Conservation (phyloP, 2,329 filamentous ascomycete species). For the Cercospora canescens region DNA sequence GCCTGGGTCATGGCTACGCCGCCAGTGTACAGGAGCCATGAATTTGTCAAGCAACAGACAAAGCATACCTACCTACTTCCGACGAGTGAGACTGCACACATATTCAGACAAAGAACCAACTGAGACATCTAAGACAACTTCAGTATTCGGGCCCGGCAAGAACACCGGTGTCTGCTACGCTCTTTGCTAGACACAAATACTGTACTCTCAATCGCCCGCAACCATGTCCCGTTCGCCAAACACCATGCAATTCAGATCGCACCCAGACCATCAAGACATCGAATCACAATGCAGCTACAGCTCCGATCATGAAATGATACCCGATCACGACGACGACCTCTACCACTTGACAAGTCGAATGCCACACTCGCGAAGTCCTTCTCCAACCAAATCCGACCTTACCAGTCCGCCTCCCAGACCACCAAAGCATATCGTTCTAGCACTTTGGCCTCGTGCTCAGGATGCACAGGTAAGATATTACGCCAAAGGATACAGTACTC, state of each 20-base stretch:
- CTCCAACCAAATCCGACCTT: background rate
- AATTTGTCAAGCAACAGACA: background rate
- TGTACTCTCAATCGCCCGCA: background rate
- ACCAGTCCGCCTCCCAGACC: constrained; percentile 4
- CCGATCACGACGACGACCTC: background rate
- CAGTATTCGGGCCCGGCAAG: background rate
- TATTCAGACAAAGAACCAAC: background rate
- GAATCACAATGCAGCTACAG: constrained; percentile 2
- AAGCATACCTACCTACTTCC: background rate
- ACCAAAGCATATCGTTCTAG: constrained; percentile 29
- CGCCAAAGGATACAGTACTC: constrained; percentile 27
- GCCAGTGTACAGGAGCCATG: background rate
- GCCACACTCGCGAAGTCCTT: background rate
- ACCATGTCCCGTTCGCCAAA: background rate
- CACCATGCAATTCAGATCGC: background rate
- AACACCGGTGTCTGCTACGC: background rate
- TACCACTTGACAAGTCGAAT: background rate
- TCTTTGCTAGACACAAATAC: background rate
- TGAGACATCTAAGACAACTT: background rate
- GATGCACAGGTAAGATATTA: constrained; percentile 30
- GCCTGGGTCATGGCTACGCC: background rate
- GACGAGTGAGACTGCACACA: background rate
- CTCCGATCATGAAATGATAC: background rate
- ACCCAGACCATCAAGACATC: background rate
- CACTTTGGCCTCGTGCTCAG: constrained; percentile 31